A percentile compares a stretch with the other conserved stretches of the same genome.
Conservation (phyloP, 345 rosid genomes). For the Euphorbia lathyris region DNA sequence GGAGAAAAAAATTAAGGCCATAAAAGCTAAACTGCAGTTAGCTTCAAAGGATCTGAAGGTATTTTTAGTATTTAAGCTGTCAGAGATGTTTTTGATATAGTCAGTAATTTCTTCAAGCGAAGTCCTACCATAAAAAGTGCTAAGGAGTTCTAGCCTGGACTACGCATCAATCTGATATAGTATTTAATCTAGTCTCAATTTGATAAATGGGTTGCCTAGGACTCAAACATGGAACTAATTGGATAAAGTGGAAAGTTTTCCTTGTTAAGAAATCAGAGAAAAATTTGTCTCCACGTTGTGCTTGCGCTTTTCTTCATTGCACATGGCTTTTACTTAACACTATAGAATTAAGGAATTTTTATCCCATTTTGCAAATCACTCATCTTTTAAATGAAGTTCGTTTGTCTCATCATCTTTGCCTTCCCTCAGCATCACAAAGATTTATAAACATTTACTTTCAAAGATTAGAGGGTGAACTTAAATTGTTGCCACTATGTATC, state of each 20-base stretch:
- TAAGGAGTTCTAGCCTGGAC: not conserved
- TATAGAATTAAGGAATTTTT: not conserved
- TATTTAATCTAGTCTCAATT: not conserved
- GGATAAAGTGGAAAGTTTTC: too few relatives aligned
- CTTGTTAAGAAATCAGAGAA: too few relatives aligned
- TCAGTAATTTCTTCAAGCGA: not conserved
- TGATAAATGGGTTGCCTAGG: not conserved
- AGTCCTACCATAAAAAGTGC: not conserved
- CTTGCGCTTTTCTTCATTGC: not conserved
- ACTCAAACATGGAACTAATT: too few relatives aligned
- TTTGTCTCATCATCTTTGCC: not conserved
- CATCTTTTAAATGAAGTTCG: not conserved
- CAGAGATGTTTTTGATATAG: not conserved
- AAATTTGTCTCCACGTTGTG: not conserved
- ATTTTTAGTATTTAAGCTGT: constrained; percentile 12
- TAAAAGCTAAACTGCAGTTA: constrained; percentile 68
- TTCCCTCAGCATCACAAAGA: not conserved
- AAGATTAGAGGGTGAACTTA: not conserved
- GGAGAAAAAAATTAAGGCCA: constrained; percentile 64
- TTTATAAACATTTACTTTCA: not conserved
- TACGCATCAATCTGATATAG: not conserved
- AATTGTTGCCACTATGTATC: not conserved
- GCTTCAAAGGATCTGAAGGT: constrained; percentile 83
- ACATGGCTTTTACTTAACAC: not conserved
- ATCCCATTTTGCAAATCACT: not conserved